A percentile compares a stretch with the other conserved stretches of the same genome.
Conservation (phyloP, 1,284 basidiomycete genomes). For the Ceratobasidium sp. region DNA sequence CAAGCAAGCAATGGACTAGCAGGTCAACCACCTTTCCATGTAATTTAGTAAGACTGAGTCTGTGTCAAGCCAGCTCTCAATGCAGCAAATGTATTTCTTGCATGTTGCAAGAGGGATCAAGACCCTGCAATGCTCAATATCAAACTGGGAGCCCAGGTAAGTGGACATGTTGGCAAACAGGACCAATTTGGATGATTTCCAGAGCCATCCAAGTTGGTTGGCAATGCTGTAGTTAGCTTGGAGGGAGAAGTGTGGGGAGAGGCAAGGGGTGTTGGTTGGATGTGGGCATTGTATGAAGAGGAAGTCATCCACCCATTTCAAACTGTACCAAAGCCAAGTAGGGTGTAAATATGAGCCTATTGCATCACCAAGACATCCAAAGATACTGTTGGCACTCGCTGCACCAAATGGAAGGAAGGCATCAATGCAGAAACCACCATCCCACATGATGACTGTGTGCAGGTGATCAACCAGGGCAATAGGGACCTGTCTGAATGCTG, state of each 20-base stretch:
- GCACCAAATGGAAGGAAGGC: constrained; percentile 49
- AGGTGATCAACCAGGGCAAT: constrained; percentile 51
- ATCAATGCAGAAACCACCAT: constrained; percentile 46
- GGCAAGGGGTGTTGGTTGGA: neutral
- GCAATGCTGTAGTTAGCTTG: constrained; percentile 55
- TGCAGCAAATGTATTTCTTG: neutral
- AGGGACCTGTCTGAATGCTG: constrained; percentile 50
- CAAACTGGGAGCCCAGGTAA: constrained; percentile 24
- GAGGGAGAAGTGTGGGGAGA: neutral
- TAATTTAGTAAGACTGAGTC: neutral
- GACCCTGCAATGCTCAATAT: neutral
- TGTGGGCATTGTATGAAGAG: constrained; percentile 48
- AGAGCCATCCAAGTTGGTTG: constrained; percentile 24
- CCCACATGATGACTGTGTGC: constrained; percentile 45
- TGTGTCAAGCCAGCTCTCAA: neutral
- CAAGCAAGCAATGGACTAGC: constrained; percentile 24
- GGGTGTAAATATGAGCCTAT: constrained; percentile 47
- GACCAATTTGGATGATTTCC: constrained; percentile 29
- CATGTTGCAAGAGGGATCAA: constrained; percentile 17
- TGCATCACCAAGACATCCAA: constrained; percentile 48
- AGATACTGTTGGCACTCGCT: constrained; percentile 46
- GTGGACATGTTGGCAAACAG: neutral
- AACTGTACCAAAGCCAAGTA: constrained; percentile 48
- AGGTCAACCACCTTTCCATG: constrained; percentile 4
- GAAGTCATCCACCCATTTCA: constrained; percentile 55